Evolutionary conservation across 2,329 filamentous ascomycete genomes (phyloP), one percentile per base, ranked within the genome.

Genomic region (Xylaria hypoxylon): DNA sequence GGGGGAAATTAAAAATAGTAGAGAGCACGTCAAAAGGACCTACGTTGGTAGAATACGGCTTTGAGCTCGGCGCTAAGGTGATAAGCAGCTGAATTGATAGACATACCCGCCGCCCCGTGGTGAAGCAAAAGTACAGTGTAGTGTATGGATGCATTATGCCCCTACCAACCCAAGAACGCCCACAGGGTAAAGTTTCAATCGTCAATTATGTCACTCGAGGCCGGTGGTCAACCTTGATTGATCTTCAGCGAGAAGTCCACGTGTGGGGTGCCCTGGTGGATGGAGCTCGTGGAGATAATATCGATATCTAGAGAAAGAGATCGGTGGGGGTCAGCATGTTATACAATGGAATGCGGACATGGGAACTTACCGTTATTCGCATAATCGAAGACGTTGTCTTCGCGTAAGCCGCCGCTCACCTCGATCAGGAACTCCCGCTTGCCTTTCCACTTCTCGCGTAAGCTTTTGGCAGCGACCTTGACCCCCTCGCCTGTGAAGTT

Each of bases 171-270:
- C 10, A 40, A 17, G 11, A 53, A 24, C 51, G 11, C 33, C 51
- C 11, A 10, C 26, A 7, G 22, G 19, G 5, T 17, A 26, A 7
- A 38, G 24, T 24, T 26, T 17, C 22, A 15, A 7, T 6, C 15
- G 24, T 40, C 11, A 17, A 6, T 17, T 17, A 19, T 26, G n/a
- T 67, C 55, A 65, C 24, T 53, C 52, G 17, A 47, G 15, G 45
- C 40, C 17, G 50, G 48, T 8, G 65, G 62, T 33, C 74, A 64
- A n/a, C 59, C 72, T 47, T 82, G 82, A 64, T 87, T 79, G 70
- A 99, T 94, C 84, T 99, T 99, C 72, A 99, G 85, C 5, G 94
- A 97, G 78, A 97, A 98, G 79, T 99, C 96, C 51, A 99, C 89
- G 77, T 97, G 94, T 33, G 92, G 89, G 2, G 96, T 93, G 2